Percentiles rank a stretch among this genome's conserved stretches.
These are phyloP conservation scores for Diplosphaera chodatii DNA, from an alignment of 139 green algal genomes.

Conservation along the genomic window DNA sequence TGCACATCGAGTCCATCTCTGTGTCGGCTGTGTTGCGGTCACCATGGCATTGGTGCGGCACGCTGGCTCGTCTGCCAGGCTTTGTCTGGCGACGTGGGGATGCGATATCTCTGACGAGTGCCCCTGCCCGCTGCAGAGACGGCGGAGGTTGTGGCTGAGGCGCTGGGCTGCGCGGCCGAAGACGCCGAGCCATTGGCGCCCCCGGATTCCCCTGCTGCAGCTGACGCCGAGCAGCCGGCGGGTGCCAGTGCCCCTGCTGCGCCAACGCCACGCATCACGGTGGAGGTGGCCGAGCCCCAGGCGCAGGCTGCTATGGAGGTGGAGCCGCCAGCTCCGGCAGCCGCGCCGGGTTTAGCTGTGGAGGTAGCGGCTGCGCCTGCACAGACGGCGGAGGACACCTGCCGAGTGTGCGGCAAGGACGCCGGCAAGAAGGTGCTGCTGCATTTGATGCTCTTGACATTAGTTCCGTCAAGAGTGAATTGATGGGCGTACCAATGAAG, in stretches of 20 bases:
- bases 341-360: neutral
- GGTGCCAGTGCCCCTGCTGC: too few relatives aligned
- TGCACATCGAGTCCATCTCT: too few relatives aligned
- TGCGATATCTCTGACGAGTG: neutral
- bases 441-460: too few relatives aligned
- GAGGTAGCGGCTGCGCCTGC: neutral
- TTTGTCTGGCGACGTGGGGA: too few relatives aligned
- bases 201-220: too few relatives aligned
- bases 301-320: too few relatives aligned
- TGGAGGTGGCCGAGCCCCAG: constrained; percentile 4
- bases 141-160: constrained; percentile 1
- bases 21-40: too few relatives aligned
- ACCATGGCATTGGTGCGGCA: too few relatives aligned
- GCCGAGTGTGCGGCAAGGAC: constrained; percentile 22
- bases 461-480: too few relatives aligned
- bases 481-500: too few relatives aligned
- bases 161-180: neutral
- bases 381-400: constrained; percentile 20
- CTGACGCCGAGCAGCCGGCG: neutral
- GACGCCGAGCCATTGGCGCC: too few relatives aligned
- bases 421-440: constrained; percentile 39
- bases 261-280: neutral
- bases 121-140: neutral
- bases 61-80: too few relatives aligned
- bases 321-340: neutral